These are phyloP conservation scores for Ophiosphaerella korrae DNA, from an alignment of 2,329 filamentous ascomycete genomes.

Conservation along the genomic window DNA sequence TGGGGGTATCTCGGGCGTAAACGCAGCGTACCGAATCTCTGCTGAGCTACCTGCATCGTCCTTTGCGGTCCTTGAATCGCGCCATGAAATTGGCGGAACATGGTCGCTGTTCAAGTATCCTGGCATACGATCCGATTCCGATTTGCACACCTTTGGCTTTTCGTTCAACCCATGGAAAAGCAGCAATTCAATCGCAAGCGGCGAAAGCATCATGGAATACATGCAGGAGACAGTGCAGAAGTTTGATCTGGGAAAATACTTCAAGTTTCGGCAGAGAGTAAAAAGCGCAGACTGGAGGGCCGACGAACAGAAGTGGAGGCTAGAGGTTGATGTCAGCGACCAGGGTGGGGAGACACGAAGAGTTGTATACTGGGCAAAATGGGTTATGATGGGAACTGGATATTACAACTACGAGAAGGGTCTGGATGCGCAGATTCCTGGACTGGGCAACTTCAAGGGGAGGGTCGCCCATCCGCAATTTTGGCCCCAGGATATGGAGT, in stretches of 20 bases:
- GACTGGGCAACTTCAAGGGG: conserved; percentile 69
- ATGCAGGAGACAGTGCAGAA: conserved; percentile 50
- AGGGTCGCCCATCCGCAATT: conserved; percentile 72
- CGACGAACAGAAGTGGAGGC: conserved; percentile 54
- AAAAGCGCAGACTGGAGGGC: conserved; percentile 52
- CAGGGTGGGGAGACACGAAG: conserved; percentile 36
- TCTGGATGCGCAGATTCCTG: conserved; percentile 66
- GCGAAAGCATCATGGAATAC: conserved; percentile 52
- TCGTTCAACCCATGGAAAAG: conserved; percentile 71
- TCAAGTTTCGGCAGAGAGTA: conserved; percentile 52
- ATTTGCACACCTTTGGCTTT: conserved; percentile 62
- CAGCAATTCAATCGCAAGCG: conserved; percentile 52
- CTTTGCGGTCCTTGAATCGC: conserved; percentile 72
- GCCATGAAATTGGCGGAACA: conserved; percentile 71
- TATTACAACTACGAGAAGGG: conserved; percentile 76
- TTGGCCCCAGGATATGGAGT: conserved; percentile 73
- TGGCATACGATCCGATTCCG: conserved; percentile 63
- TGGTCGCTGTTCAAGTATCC: conserved; percentile 81
- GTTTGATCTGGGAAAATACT: conserved; percentile 54
- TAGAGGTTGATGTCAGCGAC: conserved; percentile 29
- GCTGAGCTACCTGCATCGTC: conserved; percentile 59
- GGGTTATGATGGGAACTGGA: conserved; percentile 65
- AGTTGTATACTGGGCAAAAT: conserved; percentile 51
- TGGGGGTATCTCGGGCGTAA: conserved; percentile 77
- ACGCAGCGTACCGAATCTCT: conserved; percentile 73